Base-by-base conservation (phyloP, 2,329 filamentous ascomycete species). In the Paraphoma sp. region DNA sequence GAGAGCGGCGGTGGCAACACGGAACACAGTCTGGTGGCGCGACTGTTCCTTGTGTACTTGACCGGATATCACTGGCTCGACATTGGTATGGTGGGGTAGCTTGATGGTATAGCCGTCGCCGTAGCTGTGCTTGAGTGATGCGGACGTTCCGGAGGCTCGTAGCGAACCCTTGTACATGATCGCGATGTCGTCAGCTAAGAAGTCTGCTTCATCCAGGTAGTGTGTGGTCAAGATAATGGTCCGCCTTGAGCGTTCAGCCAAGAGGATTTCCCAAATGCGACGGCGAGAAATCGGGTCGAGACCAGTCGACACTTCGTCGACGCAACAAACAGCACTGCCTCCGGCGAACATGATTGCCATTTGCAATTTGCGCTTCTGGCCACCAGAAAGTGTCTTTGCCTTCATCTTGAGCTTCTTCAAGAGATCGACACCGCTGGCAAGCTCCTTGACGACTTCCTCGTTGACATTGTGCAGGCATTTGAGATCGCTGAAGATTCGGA, bases 321-420 rank as follows among this genome's bases (percentile, higher is more conserved):
- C 86, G 69, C 92, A 93, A 76, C 93, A 96, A 0, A 97, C 88
- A 14, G 86, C 86, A 60, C 89, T 93, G 8, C 92, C 92, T 56
- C 93, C 93, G 9, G 91, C 93, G 65, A 97, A 86, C 92, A 96
- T 96, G 86, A 96, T 93, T 7, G 91, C 92, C 5, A 97, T 82
- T 74, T 97, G 93, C 9, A 96, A 81, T 74, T 97, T 97, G 48
- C 93, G 83, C 78, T 96, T 96, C 75, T 97, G 93, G 0, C 93
- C 93, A 8, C 93, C 93, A 1, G 92, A 96, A 0, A 97, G 80
- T 0, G 91, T 94, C 70, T 87, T 88, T 0, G 91, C 85, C 56
- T 83, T 81, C 0, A 91, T 88, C 18, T 85, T 83, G 17, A 86
- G 78, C 76, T 97, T 97, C 41, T 85, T 81, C n/a, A 82, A 82